Percentiles rank a stretch among this genome's conserved stretches.
These are phyloP conservation scores for Leonotis leonurus DNA, from an alignment of 257 asterid species.

Conservation along the genomic window DNA sequence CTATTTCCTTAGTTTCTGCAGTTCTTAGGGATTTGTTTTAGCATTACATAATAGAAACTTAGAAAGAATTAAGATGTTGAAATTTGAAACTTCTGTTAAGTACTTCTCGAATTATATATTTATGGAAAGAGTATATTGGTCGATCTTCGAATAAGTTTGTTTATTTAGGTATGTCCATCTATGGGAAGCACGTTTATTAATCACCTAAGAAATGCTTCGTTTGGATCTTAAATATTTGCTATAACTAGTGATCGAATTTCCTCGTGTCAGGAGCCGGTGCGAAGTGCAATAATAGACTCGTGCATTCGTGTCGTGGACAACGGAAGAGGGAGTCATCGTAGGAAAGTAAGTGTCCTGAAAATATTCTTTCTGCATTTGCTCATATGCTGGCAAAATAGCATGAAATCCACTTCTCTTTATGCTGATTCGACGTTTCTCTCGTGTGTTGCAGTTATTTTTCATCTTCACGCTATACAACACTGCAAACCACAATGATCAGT, in stretches of 20 bases:
- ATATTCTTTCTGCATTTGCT: neutral
- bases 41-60: too few relatives aligned
- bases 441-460: conserved; percentile 61
- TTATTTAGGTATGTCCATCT: neutral
- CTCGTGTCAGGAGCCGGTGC: conserved; percentile 55
- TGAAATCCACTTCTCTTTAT: neutral
- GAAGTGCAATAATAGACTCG: conserved; percentile 87
- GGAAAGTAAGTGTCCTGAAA: conserved; percentile 42
- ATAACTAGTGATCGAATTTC: conserved; percentile 1
- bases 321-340: conserved; percentile 72
- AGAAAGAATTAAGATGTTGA: too few relatives aligned
- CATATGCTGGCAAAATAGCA: neutral
- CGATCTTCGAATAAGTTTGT: neutral
- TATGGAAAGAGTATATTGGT: neutral
- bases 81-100: too few relatives aligned
- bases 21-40: neutral
- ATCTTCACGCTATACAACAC: conserved; percentile 76
- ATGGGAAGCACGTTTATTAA: neutral
- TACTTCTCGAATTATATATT: neutral
- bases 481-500: conserved; percentile 68
- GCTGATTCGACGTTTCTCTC: conserved; percentile 7
- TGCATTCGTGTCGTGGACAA: conserved; percentile 82
- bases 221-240: neutral
- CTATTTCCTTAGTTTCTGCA: neutral
- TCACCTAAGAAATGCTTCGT: neutral